These are phyloP conservation scores for Cercospora beticola DNA, from an alignment of 2,329 filamentous ascomycete species.

Conservation along the genomic window DNA sequence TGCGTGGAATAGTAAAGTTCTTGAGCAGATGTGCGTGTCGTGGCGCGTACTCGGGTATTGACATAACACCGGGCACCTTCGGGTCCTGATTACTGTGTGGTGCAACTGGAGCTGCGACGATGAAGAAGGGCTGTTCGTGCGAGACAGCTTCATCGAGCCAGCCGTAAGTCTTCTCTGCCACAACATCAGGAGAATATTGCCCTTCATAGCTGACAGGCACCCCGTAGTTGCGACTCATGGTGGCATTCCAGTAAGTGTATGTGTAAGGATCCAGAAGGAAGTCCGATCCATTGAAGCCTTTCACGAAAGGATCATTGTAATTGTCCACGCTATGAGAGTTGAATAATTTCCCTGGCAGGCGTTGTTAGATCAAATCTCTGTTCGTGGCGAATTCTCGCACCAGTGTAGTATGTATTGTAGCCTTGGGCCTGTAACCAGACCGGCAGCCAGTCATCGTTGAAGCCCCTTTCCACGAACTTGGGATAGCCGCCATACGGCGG, in stretches of 20 bases:
- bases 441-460: constrained; percentile 67
- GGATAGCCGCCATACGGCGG: constrained; percentile 63
- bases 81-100: constrained; percentile 32
- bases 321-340: constrained; percentile 61
- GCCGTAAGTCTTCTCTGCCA: constrained; percentile 58
- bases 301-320: constrained; percentile 58
- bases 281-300: constrained; percentile 58
- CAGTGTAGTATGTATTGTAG: constrained; percentile 68
- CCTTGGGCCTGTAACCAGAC: constrained; percentile 67
- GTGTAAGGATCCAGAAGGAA: constrained; percentile 62
- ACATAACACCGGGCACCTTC: constrained; percentile 14
- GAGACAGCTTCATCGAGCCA: constrained; percentile 51
- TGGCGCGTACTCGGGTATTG: constrained; percentile 27
- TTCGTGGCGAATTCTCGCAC: neutral
- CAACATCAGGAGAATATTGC: constrained; percentile 59
- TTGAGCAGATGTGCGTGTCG: constrained; percentile 64
- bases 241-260: constrained; percentile 64
- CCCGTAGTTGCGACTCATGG: constrained; percentile 36
- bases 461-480: constrained; percentile 63
- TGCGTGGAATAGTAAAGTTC: constrained; percentile 60
- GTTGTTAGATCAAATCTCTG: constrained; percentile 50
- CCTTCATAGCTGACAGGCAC: constrained; percentile 59
- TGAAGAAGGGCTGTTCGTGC: constrained; percentile 32
- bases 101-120: constrained; percentile 35
- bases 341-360: constrained; percentile 58